Base-by-base conservation (phyloP, 78 protist genomes). In the Anaeramoeba flamelloides region DNA sequence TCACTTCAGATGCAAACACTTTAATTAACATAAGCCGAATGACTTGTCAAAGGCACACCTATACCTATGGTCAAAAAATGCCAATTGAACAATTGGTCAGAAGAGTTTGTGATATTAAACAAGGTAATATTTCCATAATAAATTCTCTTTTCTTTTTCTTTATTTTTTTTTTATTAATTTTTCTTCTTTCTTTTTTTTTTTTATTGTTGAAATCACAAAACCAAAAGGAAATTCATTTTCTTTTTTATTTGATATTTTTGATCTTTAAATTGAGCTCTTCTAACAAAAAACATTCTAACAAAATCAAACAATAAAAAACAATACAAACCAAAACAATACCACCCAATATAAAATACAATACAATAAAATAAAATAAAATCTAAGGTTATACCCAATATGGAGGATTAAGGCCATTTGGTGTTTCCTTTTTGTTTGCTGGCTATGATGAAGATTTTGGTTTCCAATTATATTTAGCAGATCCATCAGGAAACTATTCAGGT, bases 401-500 rank as follows among this genome's bases (percentile, higher is more conserved):
- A 82, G 97, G 98, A n/a, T 90, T 91, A 32, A 91, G 99, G 3
- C 99, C 99, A 2, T 96, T 92, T 79, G 99, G 99, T 32, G 98
- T 96, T 1, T 89, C 98, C 2, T 91, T 97, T 82, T 79, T 97
- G 36, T 94, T 86, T 69, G 98, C 97, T 0, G 99, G 99, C 33
- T 96, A 92, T 92, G 99, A 97, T 77, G 64, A 39, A 26, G 85
- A 83, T 74, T 86, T 75, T 65, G 98, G 97, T 1, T n/a, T n/a
- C 32, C 89, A 85, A 75, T 79, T 85, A 32, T 89, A 92, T 82
- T 91, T 84, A 74, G 78, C 90, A 1, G 99, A 95, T 74, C 99
- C 99, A 3, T 40, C 87, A 34, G 99, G 99, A 36, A 95, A 94
- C 89, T 97, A 90, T 77, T 92, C 93, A 31, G 99, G 97, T n/a